Evolutionary conservation across 805 yeast species (phyloP), one percentile per base, ranked within the genome.

Genomic region (Maudiozyma bulderi): DNA sequence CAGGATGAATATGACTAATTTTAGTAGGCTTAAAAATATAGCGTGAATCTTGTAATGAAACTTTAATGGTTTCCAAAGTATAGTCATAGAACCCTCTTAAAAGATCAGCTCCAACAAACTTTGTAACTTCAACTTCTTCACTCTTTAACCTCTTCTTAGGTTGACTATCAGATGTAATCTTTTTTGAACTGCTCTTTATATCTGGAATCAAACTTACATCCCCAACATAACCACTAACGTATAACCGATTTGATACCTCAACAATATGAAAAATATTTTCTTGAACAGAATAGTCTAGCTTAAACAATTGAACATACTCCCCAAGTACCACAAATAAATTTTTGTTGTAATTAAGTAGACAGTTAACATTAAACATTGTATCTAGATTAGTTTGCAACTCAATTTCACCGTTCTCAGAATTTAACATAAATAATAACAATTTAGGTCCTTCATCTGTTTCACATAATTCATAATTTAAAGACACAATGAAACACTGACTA

Each of bases 401-500:
- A 6, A 69, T 48, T 8, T 50, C 44, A 2, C 71, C 73, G 15
- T 50, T 50, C 11, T 50, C 52, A 33, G 68, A 70, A 58, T 70
- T 73, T 20, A 70, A 50, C 0, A 70, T 57, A 44, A 69, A 67
- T 7, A 70, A 49, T 52, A 65, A 50, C 10, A 70, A 43, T 31
- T 71, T 66, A 7, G 66, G 54, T 6, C 55, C 46, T 5, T 44
- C 45, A 1, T 61, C 62, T 15, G 64, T 67, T 45, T 68, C 69
- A 7, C 64, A 56, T 9, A 51, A 47, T 45, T 68, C 68, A 46
- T 60, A 61, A 33, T 60, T 53, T 45, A 71, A 62, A 6, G 73
- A 61, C 1, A 68, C 65, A 4, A 67, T 50, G 53, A 69, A 67
- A 49, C 73, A 69, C 47, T 64, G 68, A 7, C 61, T 57, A n/a